Base-by-base conservation (phyloP, 768 basidiomycete genomes). In the Pholiota microspora region DNA sequence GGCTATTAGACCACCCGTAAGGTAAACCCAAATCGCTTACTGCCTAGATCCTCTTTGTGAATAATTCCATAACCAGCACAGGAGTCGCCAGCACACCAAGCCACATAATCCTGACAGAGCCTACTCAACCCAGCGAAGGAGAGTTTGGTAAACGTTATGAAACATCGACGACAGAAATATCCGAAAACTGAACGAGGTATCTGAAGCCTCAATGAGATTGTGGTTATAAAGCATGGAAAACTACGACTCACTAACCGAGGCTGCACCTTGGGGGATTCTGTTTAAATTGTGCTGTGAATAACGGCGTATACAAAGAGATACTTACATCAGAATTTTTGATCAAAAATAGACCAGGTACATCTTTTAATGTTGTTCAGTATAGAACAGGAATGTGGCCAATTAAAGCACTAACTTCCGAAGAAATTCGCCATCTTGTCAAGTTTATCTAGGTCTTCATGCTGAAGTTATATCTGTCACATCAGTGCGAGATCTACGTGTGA, bases 131-230 rank as follows among this genome's bases (percentile, higher is more conserved):
- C 89, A 45, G 79, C 77, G 59, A 86, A 92, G 0, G 91, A 89
- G 2, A 94, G 73, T 64, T 92, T 92, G 61, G 80, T 64, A 68
- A 86, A 92, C 61, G 80, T 85, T 46, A 90, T 77, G 56, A 79
- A 85, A 64, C 88, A 91, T 35, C 92, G 79, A 45, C 91, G 86
- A 60, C 81, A 84, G 64, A 92, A 93, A 62, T 83, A 89, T 2
- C 90, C 92, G 66, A 92, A 89, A 18, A 89, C 70, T 2, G 92
- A 93, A 16, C 88, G 84, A 24, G 88, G 83, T 49, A 75, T 76
- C 91, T 92, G 50, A 44, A 34, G 29, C 28, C 7, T 15, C 16
- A 51, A 40, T 35, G 32, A 47, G 32, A 25, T 8, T 13, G 1
- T 27, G 23, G 12, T 16, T 10, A 21, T 8, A 3, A 25, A 16